Evolutionary conservation across 2,329 filamentous ascomycete genomes (phyloP).

Genomic region (Penicillium sp.): DNA sequence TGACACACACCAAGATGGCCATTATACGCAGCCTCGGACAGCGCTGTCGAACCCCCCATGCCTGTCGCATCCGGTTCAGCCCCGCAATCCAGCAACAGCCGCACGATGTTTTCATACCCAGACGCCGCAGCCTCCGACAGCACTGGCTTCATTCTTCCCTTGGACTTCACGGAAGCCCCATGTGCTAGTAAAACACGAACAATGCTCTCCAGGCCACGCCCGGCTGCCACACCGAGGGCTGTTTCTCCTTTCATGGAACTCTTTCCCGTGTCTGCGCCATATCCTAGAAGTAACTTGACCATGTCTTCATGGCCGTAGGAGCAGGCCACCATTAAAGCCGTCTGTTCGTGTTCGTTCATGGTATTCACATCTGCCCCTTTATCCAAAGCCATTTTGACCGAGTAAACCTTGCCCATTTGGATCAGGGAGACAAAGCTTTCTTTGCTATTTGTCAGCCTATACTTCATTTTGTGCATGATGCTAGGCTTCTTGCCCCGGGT

Average conservation of each 20-base stretch:
- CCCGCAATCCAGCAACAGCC: conserved; percentile 15
- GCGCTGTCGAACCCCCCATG: conserved; percentile 18
- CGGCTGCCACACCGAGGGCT: conserved; percentile 13
- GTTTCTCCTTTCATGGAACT: conserved; percentile 8
- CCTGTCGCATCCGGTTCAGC: conserved; percentile 18
- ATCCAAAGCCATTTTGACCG: conserved; percentile 13
- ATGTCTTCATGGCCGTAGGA: conserved; percentile 16
- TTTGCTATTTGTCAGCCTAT: conserved; percentile 12
- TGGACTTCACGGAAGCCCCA: conserved; percentile 7
- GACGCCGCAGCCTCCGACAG: conserved; percentile 16
- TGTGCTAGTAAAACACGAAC: conserved; percentile 13
- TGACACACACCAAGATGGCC: conserved; percentile 16
- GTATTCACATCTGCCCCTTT: conserved; percentile 18
- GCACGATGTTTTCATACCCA: conserved; percentile 16
- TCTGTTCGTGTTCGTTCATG: conserved; percentile 12
- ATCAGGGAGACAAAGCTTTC: conserved; percentile 16
- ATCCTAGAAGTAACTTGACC: conserved; percentile 15
- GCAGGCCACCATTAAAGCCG: conserved; percentile 21
- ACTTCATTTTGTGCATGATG: conserved; percentile 19
- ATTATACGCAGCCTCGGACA: conserved; percentile 16
- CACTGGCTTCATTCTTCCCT: conserved; percentile 8
- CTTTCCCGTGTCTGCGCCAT: conserved; percentile 9
- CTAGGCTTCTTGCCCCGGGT: conserved; percentile 12
- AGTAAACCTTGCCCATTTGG: neutral
- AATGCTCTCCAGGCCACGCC: conserved; percentile 15